These are phyloP conservation scores for Elsinoe necatrix DNA, from an alignment of 2,329 filamentous ascomycete genomes.

Conservation along the genomic window DNA sequence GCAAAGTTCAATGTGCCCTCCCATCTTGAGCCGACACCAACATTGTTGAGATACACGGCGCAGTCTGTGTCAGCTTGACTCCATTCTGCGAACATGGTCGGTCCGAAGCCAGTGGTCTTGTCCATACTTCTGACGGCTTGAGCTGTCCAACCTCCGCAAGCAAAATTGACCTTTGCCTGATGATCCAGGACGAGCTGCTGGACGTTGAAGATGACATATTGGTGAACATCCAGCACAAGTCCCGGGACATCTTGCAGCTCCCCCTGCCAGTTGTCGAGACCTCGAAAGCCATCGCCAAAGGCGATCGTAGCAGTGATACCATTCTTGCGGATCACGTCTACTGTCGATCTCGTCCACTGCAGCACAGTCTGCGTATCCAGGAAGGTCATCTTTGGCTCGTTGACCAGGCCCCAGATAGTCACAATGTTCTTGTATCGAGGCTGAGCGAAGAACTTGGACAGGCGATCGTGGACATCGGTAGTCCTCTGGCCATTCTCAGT, in stretches of 20 bases:
- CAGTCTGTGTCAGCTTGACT: slow-evolving; percentile 97
- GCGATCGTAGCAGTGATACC: slow-evolving; percentile 65
- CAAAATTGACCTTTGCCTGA: slow-evolving; percentile 73
- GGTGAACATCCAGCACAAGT: slow-evolving; percentile 89
- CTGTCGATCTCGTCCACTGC: slow-evolving; percentile 69
- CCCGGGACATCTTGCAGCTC: slow-evolving; percentile 62
- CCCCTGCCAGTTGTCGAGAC: slow-evolving; percentile 82
- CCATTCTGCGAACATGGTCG: slow-evolving; percentile 94
- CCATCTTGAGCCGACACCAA: slow-evolving; percentile 82
- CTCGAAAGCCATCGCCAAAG: slow-evolving; percentile 93
- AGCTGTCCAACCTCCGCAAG: slow-evolving; percentile 76
- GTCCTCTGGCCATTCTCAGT: slow-evolving; percentile 68
- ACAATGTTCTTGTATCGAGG: slow-evolving; percentile 86
- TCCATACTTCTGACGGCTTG: slow-evolving; percentile 68
- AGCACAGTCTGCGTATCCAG: slow-evolving; percentile 60
- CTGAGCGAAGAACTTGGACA: slow-evolving; percentile 89
- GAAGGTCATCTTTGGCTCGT: slow-evolving; percentile 77
- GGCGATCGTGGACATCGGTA: slow-evolving; percentile 75
- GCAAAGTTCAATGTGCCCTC: slow-evolving; percentile 68
- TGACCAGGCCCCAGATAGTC: slow-evolving; percentile 85
- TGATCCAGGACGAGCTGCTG: slow-evolving; percentile 77
- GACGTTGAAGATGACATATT: slow-evolving; percentile 96
- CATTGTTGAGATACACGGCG: slow-evolving; percentile 76
- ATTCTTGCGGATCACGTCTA: slow-evolving; percentile 64
- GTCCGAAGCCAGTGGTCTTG: slow-evolving; percentile 72